phyloP scores from a whole-genome alignment of 441 rosid species.

The Adansonia gregorii region DNA sequence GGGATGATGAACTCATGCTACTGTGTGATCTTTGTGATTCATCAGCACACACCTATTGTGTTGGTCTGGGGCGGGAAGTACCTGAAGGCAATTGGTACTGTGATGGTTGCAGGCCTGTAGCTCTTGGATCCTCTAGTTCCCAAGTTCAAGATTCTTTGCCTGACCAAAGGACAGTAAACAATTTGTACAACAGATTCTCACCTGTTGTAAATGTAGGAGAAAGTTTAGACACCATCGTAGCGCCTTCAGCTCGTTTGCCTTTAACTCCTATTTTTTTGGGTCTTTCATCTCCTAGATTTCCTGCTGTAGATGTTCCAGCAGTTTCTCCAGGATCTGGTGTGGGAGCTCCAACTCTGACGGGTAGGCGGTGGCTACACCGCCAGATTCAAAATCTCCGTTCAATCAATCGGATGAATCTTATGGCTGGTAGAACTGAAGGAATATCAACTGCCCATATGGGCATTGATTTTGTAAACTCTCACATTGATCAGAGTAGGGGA shows the following conservation, averaged over 20 bases:
- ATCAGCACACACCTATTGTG: slow-evolving; percentile 96
- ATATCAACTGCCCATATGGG: slow-evolving; percentile 46
- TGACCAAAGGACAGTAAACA: slow-evolving; percentile 54
- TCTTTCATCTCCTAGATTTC: slow-evolving; percentile 74
- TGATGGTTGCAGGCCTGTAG: slow-evolving; percentile 87
- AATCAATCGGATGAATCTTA: slow-evolving; percentile 50
- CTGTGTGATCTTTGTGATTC: slow-evolving; percentile 98
- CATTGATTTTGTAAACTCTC: slow-evolving; percentile 45
- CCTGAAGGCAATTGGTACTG: slow-evolving; percentile 99
- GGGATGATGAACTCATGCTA: slow-evolving; percentile 96
- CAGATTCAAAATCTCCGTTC: slow-evolving; percentile 75
- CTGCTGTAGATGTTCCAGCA: slow-evolving; percentile 49
- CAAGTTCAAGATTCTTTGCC: slow-evolving; percentile 52
- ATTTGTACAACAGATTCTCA: slow-evolving; percentile 50
- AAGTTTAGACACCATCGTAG: slow-evolving; percentile 49
- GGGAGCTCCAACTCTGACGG: slow-evolving; percentile 77
- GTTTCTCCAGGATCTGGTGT: slow-evolving; percentile 66
- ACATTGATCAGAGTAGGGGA: slow-evolving; percentile 50
- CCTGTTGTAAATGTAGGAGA: slow-evolving; percentile 50
- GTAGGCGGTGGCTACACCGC: slow-evolving; percentile 82
- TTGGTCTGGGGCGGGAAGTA: slow-evolving; percentile 90
- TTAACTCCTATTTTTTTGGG: slow-evolving; percentile 50
- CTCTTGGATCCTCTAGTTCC: slow-evolving; percentile 75
- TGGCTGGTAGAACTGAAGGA: slow-evolving; percentile 54
- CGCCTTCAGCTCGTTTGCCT: slow-evolving; percentile 59